phyloP scores from a whole-genome alignment of 805 yeast species.

The Suhomyces xylopsoci region DNA sequence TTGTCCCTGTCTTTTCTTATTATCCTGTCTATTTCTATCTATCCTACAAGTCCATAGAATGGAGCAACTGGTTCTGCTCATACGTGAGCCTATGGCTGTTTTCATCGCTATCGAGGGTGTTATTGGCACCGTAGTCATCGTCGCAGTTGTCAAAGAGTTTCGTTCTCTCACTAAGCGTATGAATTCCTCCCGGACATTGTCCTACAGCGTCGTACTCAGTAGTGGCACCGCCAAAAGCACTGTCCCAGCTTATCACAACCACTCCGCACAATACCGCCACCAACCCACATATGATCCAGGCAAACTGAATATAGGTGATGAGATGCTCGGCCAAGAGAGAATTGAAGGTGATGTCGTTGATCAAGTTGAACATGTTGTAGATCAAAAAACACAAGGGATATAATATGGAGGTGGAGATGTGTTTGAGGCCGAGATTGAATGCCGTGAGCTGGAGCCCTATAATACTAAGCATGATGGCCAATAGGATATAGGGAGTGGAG shows the following conservation, averaged over 20 bases:
- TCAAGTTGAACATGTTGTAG: slow-evolving; percentile 62
- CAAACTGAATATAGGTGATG: slow-evolving; percentile 48
- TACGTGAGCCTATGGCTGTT: slow-evolving; percentile 36
- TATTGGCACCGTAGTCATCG: slow-evolving; percentile 10
- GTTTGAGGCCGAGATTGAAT: slow-evolving; percentile 68
- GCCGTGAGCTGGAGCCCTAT: slow-evolving; percentile 72
- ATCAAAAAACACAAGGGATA: slow-evolving; percentile 86
- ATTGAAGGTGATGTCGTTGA: slow-evolving; percentile 52
- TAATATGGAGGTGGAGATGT: slow-evolving; percentile 69
- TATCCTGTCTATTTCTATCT: neutral
- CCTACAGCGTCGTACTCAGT: neutral
- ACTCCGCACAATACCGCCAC: slow-evolving; percentile 65
- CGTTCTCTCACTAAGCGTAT: neutral
- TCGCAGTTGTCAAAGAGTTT: neutral
- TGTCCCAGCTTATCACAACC: slow-evolving; percentile 56
- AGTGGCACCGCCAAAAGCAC: slow-evolving; percentile 21
- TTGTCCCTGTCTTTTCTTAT: no score
- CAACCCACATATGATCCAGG: slow-evolving; percentile 45
- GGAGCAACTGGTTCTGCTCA: slow-evolving; percentile 51
- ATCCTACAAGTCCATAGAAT: slow-evolving; percentile 34
- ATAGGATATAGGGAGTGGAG: slow-evolving; percentile 40
- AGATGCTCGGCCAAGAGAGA: slow-evolving; percentile 49
- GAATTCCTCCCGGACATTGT: neutral
- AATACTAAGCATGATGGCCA: slow-evolving; percentile 53
- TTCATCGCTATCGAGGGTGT: neutral